These are phyloP conservation scores for Pyracantha coccinea DNA, from an alignment of 331 rosid species.

Conservation along the genomic window DNA sequence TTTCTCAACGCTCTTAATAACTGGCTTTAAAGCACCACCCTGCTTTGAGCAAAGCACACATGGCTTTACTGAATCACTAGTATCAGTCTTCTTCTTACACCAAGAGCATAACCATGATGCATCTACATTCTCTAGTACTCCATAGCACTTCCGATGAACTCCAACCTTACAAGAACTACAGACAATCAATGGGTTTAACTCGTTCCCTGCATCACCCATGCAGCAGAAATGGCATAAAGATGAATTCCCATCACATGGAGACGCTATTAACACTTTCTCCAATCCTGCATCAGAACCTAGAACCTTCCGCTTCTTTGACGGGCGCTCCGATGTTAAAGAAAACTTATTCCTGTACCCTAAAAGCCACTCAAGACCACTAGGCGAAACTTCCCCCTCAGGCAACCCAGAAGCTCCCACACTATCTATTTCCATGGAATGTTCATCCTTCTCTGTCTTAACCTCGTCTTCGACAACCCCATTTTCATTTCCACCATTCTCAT, in stretches of 20 bases:
- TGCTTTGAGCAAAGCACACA: constrained; percentile 88
- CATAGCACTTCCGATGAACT: constrained; percentile 85
- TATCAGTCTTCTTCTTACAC: constrained; percentile 55
- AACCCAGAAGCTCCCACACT: constrained; percentile 21
- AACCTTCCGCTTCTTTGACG: constrained; percentile 86
- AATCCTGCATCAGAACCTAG: constrained; percentile 70
- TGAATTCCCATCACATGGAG: constrained; percentile 51
- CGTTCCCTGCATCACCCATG: constrained; percentile 33
- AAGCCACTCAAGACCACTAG: constrained; percentile 62
- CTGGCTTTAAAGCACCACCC: constrained; percentile 89
- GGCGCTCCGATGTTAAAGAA: constrained; percentile 67
- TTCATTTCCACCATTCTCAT: background rate
- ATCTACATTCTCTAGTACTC: constrained; percentile 37
- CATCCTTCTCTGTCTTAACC: constrained; percentile 26
- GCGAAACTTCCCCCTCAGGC: constrained; percentile 27
- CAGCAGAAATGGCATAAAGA: constrained; percentile 74
- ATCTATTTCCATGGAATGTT: constrained; percentile 28
- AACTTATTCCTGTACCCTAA: constrained; percentile 73
- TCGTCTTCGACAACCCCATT: constrained; percentile 23
- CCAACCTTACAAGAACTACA: constrained; percentile 69
- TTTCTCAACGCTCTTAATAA: constrained; percentile 21
- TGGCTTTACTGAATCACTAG: constrained; percentile 35
- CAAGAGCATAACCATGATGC: constrained; percentile 78
- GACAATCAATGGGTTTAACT: constrained; percentile 43
- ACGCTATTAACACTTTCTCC: constrained; percentile 51